Evolutionary conservation across 306 rosid species (phyloP), one percentile per base, ranked within the genome.

Genomic region (Castanea crenata): DNA sequence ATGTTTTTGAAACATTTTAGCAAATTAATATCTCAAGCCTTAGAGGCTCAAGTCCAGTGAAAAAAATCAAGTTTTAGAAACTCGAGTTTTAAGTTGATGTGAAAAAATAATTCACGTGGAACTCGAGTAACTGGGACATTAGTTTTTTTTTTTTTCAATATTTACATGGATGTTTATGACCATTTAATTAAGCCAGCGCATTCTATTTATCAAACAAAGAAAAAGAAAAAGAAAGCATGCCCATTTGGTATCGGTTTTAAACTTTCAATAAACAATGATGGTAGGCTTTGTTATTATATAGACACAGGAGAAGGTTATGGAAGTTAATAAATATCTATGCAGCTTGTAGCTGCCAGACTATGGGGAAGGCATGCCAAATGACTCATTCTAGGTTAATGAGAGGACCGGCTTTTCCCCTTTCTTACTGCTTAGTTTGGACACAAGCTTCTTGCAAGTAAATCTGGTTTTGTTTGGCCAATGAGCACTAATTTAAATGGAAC

Each of bases 1-100:
- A 32, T 32, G 35, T 32, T 32, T 32, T 32, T 32, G 35, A 32
- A 4, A 32, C 35, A 32, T 32, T 32, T 32, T 32, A 32, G 1
- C 5, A 32, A 32, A 4, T 4, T 32, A 32, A 4, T 5, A 32
- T 32, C 35, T 32, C 1, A 32, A 32, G 35, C 5, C 35, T 32
- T 32, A 32, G 5, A 32, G 35, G 29, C 29, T 27, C 29, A 27
- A 27, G 29, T 1, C 0, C 2, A 27, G 29, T 27, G 29, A 27
- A 27, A 4, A 0, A 32, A 32, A 32, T 32, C 35, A 4, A 32
- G 35, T 32, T 0, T 35, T 35, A 5, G 0, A 35, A 1, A 35
- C 8, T 35, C 2, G 8, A 1, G 8, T 35, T 35, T 0, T 0
- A 35, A 35, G 41, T 8, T 35, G 0, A 35, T 0, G 8, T 35